Evolutionary conservation across 2,329 filamentous ascomycete species (phyloP).

Genomic region (Arthrobotrys megalospora): DNA sequence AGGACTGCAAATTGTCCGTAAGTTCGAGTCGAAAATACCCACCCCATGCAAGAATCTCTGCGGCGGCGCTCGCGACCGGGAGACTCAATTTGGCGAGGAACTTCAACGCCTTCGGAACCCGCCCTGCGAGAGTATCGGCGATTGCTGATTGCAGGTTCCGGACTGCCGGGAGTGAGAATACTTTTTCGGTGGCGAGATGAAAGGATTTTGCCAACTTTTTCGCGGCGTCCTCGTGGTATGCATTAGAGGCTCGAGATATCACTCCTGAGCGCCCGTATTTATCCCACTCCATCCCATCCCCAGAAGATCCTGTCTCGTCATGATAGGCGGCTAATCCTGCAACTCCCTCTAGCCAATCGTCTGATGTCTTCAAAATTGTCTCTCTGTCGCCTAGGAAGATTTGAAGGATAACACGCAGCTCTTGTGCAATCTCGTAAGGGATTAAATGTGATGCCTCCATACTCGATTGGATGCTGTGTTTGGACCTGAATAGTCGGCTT

Average conservation of each 20-base stretch:
- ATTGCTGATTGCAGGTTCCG: conserved; percentile 49
- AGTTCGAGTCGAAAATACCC: conserved; percentile 47
- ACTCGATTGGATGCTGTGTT: background rate
- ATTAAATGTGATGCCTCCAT: conserved; percentile 40
- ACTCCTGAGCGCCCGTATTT: conserved; percentile 29
- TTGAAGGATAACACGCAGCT: conserved; percentile 50
- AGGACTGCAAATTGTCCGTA: conserved; percentile 10
- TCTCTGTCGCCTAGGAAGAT: conserved; percentile 57
- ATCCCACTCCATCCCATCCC: conserved; percentile 59
- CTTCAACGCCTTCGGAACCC: conserved; percentile 44
- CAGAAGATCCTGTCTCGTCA: conserved; percentile 57
- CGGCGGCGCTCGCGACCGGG: conserved; percentile 45
- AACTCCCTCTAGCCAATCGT: conserved; percentile 48
- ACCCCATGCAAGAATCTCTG: conserved; percentile 53
- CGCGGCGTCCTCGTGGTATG: conserved; percentile 46
- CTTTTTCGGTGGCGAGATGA: conserved; percentile 39
- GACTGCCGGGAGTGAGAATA: conserved; percentile 49
- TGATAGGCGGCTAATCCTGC: conserved; percentile 50
- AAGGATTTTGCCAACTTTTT: conserved; percentile 51
- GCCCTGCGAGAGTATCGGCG: conserved; percentile 44
- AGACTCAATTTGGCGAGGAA: conserved; percentile 52
- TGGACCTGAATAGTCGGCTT: conserved; percentile 39
- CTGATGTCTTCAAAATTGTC: conserved; percentile 50
- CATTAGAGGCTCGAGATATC: conserved; percentile 36
- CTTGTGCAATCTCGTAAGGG: conserved; percentile 45